Conservation (phyloP, 495 filamentous ascomycete species). For the Aspergillus cristatus region DNA sequence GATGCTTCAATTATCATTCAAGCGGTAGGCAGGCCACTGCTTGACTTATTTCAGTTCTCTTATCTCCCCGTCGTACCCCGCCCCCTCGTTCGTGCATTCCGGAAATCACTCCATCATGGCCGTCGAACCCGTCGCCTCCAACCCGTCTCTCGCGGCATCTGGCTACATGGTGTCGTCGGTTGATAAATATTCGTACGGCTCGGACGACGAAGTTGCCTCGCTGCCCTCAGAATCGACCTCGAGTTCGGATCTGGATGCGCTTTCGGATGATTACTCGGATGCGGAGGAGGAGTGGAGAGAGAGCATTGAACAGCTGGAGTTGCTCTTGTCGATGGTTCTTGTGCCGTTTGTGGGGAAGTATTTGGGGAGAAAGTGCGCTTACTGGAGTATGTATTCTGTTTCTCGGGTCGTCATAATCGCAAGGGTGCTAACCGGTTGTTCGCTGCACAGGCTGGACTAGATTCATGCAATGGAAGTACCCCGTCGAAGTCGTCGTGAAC, state of each 20-base stretch:
- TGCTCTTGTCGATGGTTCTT: constrained; percentile 85
- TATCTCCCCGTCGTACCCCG: constrained; percentile 4
- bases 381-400: constrained; percentile 62
- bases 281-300: constrained; percentile 92
- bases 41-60: constrained; percentile 8
- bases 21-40: constrained; percentile 37
- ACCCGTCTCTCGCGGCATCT: constrained; percentile 36
- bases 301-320: constrained; percentile 83
- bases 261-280: constrained; percentile 53
- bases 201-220: constrained; percentile 66
- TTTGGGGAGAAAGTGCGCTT: constrained; percentile 85
- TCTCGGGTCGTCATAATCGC: neutral
- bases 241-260: constrained; percentile 46
- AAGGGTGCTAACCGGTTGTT: neutral
- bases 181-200: constrained; percentile 30
- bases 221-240: constrained; percentile 64
- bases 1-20: constrained; percentile 17
- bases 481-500: constrained; percentile 52
- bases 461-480: constrained; percentile 74
- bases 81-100: constrained; percentile 6
- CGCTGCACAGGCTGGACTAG: constrained; percentile 54
- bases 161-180: constrained; percentile 32
- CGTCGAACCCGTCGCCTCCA: constrained; percentile 23
- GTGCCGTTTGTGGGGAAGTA: constrained; percentile 92
- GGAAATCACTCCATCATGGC: constrained; percentile 19